Percentiles rank a stretch among this genome's conserved stretches.
Evolutionary conservation across 1,139 yeast genomes (phyloP).

Genomic region (Geotrichum siamense): DNA sequence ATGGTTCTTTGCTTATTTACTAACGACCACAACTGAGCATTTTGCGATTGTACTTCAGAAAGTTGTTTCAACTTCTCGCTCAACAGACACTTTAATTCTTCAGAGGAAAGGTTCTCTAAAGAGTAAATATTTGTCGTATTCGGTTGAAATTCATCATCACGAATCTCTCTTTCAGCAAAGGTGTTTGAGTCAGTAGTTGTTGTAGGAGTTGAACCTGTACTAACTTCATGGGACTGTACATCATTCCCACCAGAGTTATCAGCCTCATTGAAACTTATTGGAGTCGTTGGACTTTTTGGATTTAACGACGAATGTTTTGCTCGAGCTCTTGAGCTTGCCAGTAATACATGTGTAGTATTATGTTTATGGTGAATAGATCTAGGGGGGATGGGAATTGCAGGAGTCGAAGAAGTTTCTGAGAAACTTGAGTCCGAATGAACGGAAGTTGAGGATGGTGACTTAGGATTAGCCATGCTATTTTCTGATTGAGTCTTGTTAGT

Average conservation of each 20-base stretch:
- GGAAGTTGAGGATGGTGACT: neutral
- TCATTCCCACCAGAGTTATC: neutral
- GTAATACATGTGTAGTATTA: neutral
- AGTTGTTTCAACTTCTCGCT: constrained; percentile 17
- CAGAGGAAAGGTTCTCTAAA: neutral
- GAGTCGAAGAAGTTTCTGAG: neutral
- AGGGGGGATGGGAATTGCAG: constrained; percentile 10
- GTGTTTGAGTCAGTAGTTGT: neutral
- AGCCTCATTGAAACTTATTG: neutral
- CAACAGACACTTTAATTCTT: constrained; percentile 14
- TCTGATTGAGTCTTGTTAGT: too few species aligned
- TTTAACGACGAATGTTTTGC: constrained; percentile 1
- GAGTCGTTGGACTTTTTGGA: neutral
- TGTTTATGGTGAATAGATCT: constrained; percentile 7
- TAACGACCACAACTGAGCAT: constrained; percentile 29
- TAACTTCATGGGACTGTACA: neutral
- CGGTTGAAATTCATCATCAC: neutral
- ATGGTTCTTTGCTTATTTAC: constrained; percentile 30
- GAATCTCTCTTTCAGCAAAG: too few species aligned
- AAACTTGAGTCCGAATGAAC: neutral
- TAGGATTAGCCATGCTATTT: too few species aligned
- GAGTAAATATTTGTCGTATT: neutral
- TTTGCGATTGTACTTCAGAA: constrained; percentile 26
- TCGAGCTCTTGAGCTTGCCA: constrained; percentile 7
- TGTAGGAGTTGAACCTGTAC: neutral